Evolutionary conservation across 345 rosid species (phyloP).

Genomic region (Zanthoxylum bungeanum): DNA sequence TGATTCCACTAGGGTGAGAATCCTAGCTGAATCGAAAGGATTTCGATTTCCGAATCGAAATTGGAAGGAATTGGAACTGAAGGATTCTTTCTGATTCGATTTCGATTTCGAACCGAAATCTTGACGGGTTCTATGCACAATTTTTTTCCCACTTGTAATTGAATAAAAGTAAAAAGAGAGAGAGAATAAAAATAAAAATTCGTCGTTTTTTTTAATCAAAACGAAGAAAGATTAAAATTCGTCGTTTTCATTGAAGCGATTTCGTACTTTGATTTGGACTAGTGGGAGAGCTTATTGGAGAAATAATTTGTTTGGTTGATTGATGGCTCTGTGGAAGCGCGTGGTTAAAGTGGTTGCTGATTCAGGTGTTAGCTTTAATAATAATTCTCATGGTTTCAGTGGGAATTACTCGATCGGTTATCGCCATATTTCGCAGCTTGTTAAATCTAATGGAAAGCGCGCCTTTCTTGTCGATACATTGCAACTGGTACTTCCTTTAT

Average conservation of each 20-base stretch:
- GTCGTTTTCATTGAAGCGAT: background rate
- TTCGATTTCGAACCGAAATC: too few species aligned
- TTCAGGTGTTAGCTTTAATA: slow-evolving; percentile 21
- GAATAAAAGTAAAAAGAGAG: too few species aligned
- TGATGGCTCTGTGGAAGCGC: slow-evolving; percentile 54
- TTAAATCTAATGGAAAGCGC: slow-evolving; percentile 57
- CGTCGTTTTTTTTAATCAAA: too few species aligned
- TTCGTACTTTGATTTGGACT: background rate
- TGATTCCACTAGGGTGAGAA: too few species aligned
- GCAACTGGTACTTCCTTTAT: slow-evolving; percentile 54
- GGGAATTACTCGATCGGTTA: slow-evolving; percentile 15
- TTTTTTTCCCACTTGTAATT: too few species aligned
- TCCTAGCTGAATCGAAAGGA: too few species aligned
- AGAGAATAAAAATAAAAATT: too few species aligned
- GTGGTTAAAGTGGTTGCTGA: slow-evolving; percentile 35
- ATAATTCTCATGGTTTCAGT: slow-evolving; percentile 29
- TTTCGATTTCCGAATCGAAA: too few species aligned
- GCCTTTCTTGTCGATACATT: slow-evolving; percentile 94
- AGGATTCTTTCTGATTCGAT: too few species aligned
- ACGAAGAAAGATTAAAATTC: too few species aligned
- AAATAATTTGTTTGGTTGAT: background rate
- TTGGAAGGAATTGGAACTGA: too few species aligned
- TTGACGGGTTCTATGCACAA: too few species aligned
- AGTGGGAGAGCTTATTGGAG: background rate
- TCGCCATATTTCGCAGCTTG: slow-evolving; percentile 62